Conservation (phyloP, 169 alveolate genomes). For the Plasmodium berghei region DNA sequence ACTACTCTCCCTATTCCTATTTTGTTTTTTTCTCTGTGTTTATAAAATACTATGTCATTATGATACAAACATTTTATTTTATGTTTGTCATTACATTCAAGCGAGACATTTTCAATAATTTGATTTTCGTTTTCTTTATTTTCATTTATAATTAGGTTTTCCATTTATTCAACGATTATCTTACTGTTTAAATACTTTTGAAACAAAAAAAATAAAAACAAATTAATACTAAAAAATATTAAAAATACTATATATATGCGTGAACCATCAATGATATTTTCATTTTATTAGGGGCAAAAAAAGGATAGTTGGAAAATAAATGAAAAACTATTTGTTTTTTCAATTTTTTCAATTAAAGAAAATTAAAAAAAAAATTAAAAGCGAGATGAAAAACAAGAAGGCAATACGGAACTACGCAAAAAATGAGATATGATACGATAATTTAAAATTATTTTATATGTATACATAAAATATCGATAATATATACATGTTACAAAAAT, state of each 20-base stretch:
- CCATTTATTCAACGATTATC: conserved; percentile 50
- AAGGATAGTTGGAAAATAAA: background rate
- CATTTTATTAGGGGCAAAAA: background rate
- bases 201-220: conserved; percentile 7
- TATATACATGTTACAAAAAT: too few relatives aligned
- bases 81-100: conserved; percentile 20
- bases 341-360: too few relatives aligned
- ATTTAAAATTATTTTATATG: too few relatives aligned
- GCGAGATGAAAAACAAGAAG: too few relatives aligned
- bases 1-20: conserved; percentile 64
- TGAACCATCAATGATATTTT: conserved; percentile 6
- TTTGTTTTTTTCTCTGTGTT: conserved; percentile 39
- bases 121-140: background rate
- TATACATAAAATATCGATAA: too few relatives aligned
- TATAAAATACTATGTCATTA: conserved; percentile 61
- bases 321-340: conserved; percentile 1
- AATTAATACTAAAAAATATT: background rate
- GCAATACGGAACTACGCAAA: too few relatives aligned
- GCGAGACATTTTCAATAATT: background rate
- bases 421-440: too few relatives aligned
- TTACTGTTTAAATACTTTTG: conserved; percentile 5
- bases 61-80: conserved; percentile 20
- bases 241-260: background rate
- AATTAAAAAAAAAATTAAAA: too few relatives aligned
- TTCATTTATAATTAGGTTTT: conserved; percentile 23